Evolutionary conservation across 2,329 filamentous ascomycete species (phyloP), one percentile per base, ranked within the genome.

Genomic region (Venturia aucupariae): DNA sequence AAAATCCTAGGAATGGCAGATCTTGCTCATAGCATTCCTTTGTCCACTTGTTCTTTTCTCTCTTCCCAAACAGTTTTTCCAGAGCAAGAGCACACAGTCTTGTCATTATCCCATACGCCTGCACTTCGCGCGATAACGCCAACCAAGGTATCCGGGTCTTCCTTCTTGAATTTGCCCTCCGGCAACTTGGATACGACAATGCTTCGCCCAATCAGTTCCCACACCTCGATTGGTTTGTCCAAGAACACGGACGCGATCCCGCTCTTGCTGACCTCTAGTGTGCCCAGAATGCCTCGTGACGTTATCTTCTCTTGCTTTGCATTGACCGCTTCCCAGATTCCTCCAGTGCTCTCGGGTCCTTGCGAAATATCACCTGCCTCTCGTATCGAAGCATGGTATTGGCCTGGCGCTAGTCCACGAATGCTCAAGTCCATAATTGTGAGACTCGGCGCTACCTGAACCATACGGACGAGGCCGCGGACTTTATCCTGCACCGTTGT

Each of bases 41-140:
- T 92, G 69, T 84, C 82, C 51, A 92, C 86, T 78, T 96, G 90
- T 72, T 97, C 92, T 77, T 88, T 87, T 70, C 94, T 86, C 81
- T 99, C 94, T 77, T 99, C 90, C 94, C 94, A 99, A 13, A 99
- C 85, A 65, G 92, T 97, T 85, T 97, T 97, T 4, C 94, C 94
- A 44, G 92, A 96, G 77, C 94, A 99, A 60, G 92, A 96, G 75
- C 94, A 99, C 6, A 99, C 93, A 57, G 90, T 96, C 83, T 97
- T 99, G 74, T 97, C 91, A 71, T 99, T 96, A 75, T 97, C 93
- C 94, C 94, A 99, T 67, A 96, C 89, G n/a, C 94, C 94, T 19
- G 94, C 93, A 75, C 92, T 97, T 73, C 94, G 83, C 60, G 94
- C 94, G 77, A 99, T 90, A 62, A 99, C 92, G 10, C 94, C 94